A percentile compares a stretch with the other conserved stretches of the same genome.
These are phyloP conservation scores for Fusarium pseudograminearum DNA, from an alignment of 2,329 filamentous ascomycete genomes.

Conservation along the genomic window DNA sequence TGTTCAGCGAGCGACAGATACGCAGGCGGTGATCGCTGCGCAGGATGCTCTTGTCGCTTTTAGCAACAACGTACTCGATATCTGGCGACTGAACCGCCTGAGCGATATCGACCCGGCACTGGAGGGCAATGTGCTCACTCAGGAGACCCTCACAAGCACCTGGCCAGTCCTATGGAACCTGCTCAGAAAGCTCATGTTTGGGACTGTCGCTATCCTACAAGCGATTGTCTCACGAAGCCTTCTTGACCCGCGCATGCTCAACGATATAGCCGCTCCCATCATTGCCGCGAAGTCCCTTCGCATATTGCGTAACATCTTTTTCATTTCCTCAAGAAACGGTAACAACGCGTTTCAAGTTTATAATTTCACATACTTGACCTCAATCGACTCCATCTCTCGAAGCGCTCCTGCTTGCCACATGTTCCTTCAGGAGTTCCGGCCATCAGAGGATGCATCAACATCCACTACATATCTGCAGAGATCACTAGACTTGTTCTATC, in stretches of 20 bases:
- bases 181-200: conserved; percentile 80
- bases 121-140: conserved; percentile 71
- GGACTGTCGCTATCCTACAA: conserved; percentile 79
- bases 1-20: conserved; percentile 65
- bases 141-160: conserved; percentile 74
- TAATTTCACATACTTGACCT: conserved; percentile 83
- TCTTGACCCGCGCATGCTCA: conserved; percentile 62
- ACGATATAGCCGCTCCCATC: conserved; percentile 64
- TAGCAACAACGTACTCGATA: conserved; percentile 71
- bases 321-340: conserved; percentile 81
- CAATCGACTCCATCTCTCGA: conserved; percentile 83
- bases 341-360: conserved; percentile 84
- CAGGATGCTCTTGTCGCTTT: conserved; percentile 76
- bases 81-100: conserved; percentile 81
- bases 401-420: conserved; percentile 73
- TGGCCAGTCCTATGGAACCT: conserved; percentile 80
- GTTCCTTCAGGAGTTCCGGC: conserved; percentile 74
- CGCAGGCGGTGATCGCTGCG: conserved; percentile 59
- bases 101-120: conserved; percentile 77
- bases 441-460: conserved; percentile 51
- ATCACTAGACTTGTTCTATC: conserved; percentile 86
- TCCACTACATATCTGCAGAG: conserved; percentile 65
- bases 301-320: conserved; percentile 81
- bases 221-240: conserved; percentile 75
- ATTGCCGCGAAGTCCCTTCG: conserved; percentile 79